Conservation (phyloP, 257 asterid species). For the Salvia rosmarinus region DNA sequence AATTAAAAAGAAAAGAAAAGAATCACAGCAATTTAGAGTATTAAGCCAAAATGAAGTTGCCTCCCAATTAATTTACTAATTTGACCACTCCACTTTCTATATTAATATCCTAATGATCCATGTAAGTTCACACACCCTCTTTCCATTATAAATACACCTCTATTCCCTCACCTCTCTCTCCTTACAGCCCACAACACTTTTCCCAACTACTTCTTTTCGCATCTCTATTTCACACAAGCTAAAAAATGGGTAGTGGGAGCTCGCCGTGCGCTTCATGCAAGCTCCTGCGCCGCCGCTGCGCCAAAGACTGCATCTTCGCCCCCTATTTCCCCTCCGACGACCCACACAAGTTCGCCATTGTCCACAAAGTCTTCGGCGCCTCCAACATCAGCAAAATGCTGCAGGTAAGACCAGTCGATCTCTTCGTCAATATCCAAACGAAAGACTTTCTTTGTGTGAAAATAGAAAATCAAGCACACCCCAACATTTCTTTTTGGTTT, state of each 20-base stretch:
- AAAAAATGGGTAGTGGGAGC: conserved; percentile 39
- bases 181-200: too few species aligned
- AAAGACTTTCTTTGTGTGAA: too few species aligned
- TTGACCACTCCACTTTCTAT: conserved; percentile 26
- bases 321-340: conserved; percentile 68
- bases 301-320: conserved; percentile 63
- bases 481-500: too few species aligned
- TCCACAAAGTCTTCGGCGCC: conserved; percentile 74
- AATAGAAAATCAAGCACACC: too few species aligned
- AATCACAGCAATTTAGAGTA: too few species aligned
- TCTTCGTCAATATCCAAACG: too few species aligned
- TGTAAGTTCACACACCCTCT: conserved; percentile 27
- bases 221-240: neutral
- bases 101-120: neutral
- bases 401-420: conserved; percentile 57
- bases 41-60: too few species aligned
- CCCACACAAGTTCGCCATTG: conserved; percentile 69
- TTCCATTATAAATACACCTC: conserved; percentile 41
- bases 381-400: conserved; percentile 72
- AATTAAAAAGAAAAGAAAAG: too few species aligned
- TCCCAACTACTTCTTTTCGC: too few species aligned
- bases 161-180: conserved; percentile 7
- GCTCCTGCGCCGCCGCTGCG: conserved; percentile 68
- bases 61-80: conserved; percentile 23
- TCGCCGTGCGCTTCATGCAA: conserved; percentile 77